Base-by-base conservation (phyloP, 495 filamentous ascomycete species). In the Aspergillus panamensis region DNA sequence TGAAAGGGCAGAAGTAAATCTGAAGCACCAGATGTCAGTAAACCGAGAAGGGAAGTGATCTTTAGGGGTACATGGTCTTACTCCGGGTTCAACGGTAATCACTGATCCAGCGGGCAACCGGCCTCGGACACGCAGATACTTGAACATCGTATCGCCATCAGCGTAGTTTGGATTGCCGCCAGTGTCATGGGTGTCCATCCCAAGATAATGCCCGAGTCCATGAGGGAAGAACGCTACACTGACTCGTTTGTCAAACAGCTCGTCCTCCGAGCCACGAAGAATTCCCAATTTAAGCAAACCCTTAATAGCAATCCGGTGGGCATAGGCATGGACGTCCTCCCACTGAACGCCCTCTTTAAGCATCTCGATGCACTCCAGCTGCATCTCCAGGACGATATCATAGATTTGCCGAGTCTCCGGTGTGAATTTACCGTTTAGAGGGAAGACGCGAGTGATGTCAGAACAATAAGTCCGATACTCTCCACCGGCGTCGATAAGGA, bases 1-100 rank as follows among this genome's bases (percentile, higher is more conserved):
- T 96, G 67, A 93, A 97, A 43, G 83, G 80, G 70, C 92, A 96
- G 68, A 97, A 99, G 68, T 96, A 97, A 51, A 96, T 86, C 84
- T 86, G 57, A 20, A n/a, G 29, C 20, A 40, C 9, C 16, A 16
- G 53, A 21, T n/a, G 31, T 29, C 31, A 31, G 45, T 69, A 39
- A 69, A 53, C 31, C 32, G 21, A 12, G 17, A 37, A 20, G 17
- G 7, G 53, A 8, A 16, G 8, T 25, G 45, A 13, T 44, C 42
- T 14, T 39, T 10, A 40, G 14, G 33, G 33, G 13, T 25, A 12
- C 14, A 33, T 48, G 16, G n/a, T 69, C 84, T 71, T 78, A 88
- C 84, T 29, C 91, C 92, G 44, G 92, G 92, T 72, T 96, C 92
- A 39, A 96, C 91, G 17, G 92, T 96, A 56, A 96, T 83, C 14